Percentiles rank a stretch among this genome's conserved stretches.
These are phyloP conservation scores for Ophiostoma angusticollis DNA, from an alignment of 2,329 filamentous ascomycete species.

Conservation along the genomic window DNA sequence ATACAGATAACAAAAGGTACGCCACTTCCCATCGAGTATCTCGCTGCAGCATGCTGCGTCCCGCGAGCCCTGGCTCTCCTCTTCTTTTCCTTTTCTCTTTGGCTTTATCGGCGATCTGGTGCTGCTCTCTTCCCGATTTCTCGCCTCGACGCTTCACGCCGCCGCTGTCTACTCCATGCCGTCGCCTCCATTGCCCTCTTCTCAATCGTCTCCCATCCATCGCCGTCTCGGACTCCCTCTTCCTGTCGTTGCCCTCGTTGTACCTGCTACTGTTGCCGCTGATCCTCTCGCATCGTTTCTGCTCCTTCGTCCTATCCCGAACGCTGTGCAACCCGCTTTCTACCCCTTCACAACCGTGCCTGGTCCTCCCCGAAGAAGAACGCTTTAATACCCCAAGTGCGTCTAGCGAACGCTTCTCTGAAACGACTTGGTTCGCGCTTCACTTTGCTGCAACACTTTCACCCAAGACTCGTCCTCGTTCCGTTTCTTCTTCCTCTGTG, in stretches of 20 bases:
- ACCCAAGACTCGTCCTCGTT: background rate
- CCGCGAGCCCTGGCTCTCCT: no score
- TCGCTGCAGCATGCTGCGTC: no score
- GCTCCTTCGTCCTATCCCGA: no score
- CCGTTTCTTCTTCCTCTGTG: slow-evolving; percentile 1
- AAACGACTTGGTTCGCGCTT: slow-evolving; percentile 14
- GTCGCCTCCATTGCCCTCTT: background rate
- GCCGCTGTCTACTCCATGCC: background rate
- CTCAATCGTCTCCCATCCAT: background rate
- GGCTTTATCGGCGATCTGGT: background rate
- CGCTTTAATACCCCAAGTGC: slow-evolving; percentile 2
- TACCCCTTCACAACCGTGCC: background rate
- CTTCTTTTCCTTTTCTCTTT: background rate
- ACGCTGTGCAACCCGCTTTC: no score
- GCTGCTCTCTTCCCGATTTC: no score
- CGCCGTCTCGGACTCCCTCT: no score
- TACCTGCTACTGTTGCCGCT: no score
- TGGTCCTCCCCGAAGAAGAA: background rate
- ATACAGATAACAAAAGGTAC: no score
- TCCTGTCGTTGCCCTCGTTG: no score
- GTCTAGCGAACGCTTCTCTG: slow-evolving; percentile 10
- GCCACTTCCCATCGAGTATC: no score
- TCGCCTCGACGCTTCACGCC: background rate
- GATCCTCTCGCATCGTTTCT: no score
- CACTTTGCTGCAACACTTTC: slow-evolving; percentile 7